Evolutionary conservation across 352 stramenopile genomes (phyloP).

Genomic region (Globisporangium camurandrum): DNA sequence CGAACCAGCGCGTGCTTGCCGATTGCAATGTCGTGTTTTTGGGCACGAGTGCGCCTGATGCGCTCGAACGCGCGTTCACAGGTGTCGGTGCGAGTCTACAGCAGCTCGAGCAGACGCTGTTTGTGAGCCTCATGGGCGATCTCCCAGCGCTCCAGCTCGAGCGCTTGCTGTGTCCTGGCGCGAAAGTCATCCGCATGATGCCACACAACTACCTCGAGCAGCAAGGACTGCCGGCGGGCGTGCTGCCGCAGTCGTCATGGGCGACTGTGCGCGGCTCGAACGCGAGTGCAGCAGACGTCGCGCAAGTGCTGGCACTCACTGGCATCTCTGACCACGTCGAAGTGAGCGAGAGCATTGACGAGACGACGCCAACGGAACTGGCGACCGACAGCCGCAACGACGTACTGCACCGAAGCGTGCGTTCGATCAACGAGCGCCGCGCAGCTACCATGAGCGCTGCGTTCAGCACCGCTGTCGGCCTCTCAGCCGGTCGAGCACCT

Average conservation of each 20-base stretch:
- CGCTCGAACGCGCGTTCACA: constrained; percentile 21
- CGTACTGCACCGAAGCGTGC: constrained; percentile 26
- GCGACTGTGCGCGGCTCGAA: constrained; percentile 45
- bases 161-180: constrained; percentile 42
- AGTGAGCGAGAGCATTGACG: constrained; percentile 15
- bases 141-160: constrained; percentile 45
- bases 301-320: constrained; percentile 42
- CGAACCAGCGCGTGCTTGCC: constrained; percentile 47
- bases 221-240: constrained; percentile 39
- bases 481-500: constrained; percentile 3
- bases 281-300: constrained; percentile 42
- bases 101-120: constrained; percentile 38
- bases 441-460: constrained; percentile 6
- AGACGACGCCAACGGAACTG: background rate
- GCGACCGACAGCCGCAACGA: constrained; percentile 11
- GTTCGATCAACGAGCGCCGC: constrained; percentile 24
- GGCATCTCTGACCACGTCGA: constrained; percentile 49
- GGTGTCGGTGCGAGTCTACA: constrained; percentile 7
- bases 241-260: constrained; percentile 42
- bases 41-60: constrained; percentile 41
- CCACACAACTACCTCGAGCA: constrained; percentile 47
- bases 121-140: constrained; percentile 69
- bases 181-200: constrained; percentile 75
- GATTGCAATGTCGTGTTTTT: constrained; percentile 72
- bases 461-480: background rate